A percentile compares a stretch with the other conserved stretches of the same genome.
phyloP scores from a whole-genome alignment of 495 filamentous ascomycete species.

The Penicillium argentinense region DNA sequence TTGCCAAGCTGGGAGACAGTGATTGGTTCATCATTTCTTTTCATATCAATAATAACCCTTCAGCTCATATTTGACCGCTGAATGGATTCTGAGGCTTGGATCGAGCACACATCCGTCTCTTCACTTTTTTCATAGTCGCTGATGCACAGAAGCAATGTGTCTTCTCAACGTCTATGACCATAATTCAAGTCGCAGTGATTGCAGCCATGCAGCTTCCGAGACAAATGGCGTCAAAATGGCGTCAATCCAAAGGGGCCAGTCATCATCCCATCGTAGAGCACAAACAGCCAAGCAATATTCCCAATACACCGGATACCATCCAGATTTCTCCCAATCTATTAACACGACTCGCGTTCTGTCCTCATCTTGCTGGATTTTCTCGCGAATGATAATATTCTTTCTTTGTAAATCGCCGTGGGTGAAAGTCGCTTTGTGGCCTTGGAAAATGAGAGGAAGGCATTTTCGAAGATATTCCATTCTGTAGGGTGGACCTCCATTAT shows the following conservation, averaged over 20 bases:
- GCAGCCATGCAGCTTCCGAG: no score
- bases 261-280: constrained; percentile 31
- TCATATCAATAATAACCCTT: no score
- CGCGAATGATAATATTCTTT: constrained; percentile 16
- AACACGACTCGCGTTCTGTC: constrained; percentile 31
- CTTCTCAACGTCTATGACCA: no score
- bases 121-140: no score
- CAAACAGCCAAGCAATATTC: constrained; percentile 39
- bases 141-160: no score
- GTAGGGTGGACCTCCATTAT: constrained; percentile 14
- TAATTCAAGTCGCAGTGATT: no score
- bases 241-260: constrained; percentile 37
- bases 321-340: constrained; percentile 46
- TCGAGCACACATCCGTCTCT: no score
- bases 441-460: constrained; percentile 25
- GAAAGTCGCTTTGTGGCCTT: constrained; percentile 13
- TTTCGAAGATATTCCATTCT: constrained; percentile 35
- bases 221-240: no score
- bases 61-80: no score
- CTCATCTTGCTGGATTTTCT: constrained; percentile 13
- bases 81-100: no score
- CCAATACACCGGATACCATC: constrained; percentile 45
- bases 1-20: no score
- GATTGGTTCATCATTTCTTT: no score
- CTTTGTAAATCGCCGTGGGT: constrained; percentile 25